Evolutionary conservation across 495 filamentous ascomycete species (phyloP).

Genomic region (Chaetomidium leptoderma): DNA sequence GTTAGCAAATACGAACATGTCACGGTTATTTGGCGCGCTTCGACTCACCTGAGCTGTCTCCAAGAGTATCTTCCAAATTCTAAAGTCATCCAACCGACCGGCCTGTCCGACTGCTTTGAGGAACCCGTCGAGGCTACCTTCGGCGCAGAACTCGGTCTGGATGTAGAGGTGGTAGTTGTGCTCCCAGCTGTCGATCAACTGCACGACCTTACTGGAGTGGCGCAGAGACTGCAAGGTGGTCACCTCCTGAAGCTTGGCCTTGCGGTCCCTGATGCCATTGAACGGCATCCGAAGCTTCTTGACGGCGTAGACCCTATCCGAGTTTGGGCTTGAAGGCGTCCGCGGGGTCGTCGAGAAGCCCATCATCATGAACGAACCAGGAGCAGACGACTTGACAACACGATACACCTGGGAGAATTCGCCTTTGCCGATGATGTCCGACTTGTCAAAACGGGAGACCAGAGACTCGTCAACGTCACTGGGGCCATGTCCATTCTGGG

Average conservation of each 20-base stretch:
- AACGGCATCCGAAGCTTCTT: conserved; percentile 87
- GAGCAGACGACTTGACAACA: conserved; percentile 49
- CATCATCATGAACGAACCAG: conserved; percentile 22
- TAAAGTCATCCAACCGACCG: conserved; percentile 88
- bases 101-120: conserved; percentile 70
- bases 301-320: conserved; percentile 69
- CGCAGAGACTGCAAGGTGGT: conserved; percentile 65
- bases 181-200: conserved; percentile 82
- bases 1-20: conserved; percentile 30
- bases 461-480: conserved; percentile 68
- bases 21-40: not conserved
- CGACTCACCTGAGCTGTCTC: conserved; percentile 70
- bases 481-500: conserved; percentile 51
- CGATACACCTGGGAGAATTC: conserved; percentile 92
- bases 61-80: conserved; percentile 94
- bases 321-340: conserved; percentile 44
- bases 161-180: conserved; percentile 78
- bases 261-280: conserved; percentile 66
- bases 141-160: conserved; percentile 92
- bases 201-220: conserved; percentile 74
- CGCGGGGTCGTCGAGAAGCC: conserved; percentile 30
- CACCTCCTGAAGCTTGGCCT: conserved; percentile 76
- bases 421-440: conserved; percentile 74
- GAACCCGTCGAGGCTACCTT: conserved; percentile 83
- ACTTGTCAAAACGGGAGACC: conserved; percentile 66